Evolutionary conservation across 73 alveolate species (phyloP), one percentile per base, ranked within the genome.

Genomic region (Paramecium pentaurelia): DNA sequence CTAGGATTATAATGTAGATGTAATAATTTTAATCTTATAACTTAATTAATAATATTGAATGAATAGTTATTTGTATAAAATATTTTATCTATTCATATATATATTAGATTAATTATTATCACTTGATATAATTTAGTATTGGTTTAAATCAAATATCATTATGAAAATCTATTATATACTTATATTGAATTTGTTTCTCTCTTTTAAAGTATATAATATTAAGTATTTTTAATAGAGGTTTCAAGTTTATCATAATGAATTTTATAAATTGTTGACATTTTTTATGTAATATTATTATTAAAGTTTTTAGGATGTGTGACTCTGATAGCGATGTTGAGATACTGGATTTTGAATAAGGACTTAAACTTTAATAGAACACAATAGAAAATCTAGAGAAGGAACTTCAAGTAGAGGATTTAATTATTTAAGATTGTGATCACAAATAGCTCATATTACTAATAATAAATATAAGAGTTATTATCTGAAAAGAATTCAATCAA

Each of bases 281-380:
- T 22, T 18, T n/a, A 54, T 54, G 70, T 18, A 54, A 54, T 54
- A n/a, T n/a, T 54, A 54, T 54, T 54, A 54, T 54, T 54, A n/a
- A n/a, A 54, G 70, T 54, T 54, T 54, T 18, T 18, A 18, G 70
- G 14, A 73, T 73, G 87, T 73, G 60, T 40, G 87, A 73, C 60
- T 40, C 87, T 25, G 91, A 80, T 80, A 32, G 64, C 32, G 91
- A 80, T 80, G 73, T 47, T 22, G 91, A 80, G 45, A 80, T 80
- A 10, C 25, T 80, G 25, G 91, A 80, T 47, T 28, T 80, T 47
- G 77, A 80, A 45, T 11, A 47, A 80, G 91, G 91, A 16, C 32
- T 80, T n/a, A 2, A 45, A 80, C 38, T 80, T 18, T 47, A 80
- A 80, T 44, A 80, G 58, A 49, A 49, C 91, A 80, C 91, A 22